These are phyloP conservation scores for Aspergillus ibericus DNA, from an alignment of 2,329 filamentous ascomycete genomes.

Conservation along the genomic window DNA sequence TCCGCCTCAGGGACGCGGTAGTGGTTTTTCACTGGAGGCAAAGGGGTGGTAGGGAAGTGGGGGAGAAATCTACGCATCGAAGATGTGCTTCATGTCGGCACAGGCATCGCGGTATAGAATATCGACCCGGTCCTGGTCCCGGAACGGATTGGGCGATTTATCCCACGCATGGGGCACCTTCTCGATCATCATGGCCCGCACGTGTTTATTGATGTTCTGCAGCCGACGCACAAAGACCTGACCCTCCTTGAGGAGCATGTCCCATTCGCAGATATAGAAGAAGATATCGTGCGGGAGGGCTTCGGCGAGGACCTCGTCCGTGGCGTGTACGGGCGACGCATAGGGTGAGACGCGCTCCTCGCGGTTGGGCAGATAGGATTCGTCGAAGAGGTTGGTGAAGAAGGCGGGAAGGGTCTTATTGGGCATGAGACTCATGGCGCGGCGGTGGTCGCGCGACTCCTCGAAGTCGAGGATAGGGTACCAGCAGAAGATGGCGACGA, in stretches of 20 bases:
- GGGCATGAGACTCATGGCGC: conserved; percentile 55
- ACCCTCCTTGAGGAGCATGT: conserved; percentile 65
- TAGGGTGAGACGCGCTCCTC: conserved; percentile 57
- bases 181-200: conserved; percentile 48
- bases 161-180: conserved; percentile 51
- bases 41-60: too few species aligned
- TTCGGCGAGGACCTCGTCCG: conserved; percentile 53
- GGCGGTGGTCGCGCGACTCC: conserved; percentile 58
- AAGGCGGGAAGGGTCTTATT: conserved; percentile 50
- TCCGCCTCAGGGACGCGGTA: background rate
- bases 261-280: conserved; percentile 65
- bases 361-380: conserved; percentile 49
- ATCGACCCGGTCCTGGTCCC: conserved; percentile 45
- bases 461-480: conserved; percentile 65
- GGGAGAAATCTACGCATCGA: conserved; percentile 24
- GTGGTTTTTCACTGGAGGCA: too few species aligned
- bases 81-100: conserved; percentile 45
- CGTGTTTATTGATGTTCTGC: conserved; percentile 44
- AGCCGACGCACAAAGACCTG: conserved; percentile 45
- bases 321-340: conserved; percentile 59
- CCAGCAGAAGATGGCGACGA: conserved; percentile 61
- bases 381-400: conserved; percentile 52
- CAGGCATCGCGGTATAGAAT: conserved; percentile 46
- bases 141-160: conserved; percentile 50
- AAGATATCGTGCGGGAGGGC: conserved; percentile 61